Conservation (phyloP, 331 rosid species). For the Erythrophleum ivorense region DNA sequence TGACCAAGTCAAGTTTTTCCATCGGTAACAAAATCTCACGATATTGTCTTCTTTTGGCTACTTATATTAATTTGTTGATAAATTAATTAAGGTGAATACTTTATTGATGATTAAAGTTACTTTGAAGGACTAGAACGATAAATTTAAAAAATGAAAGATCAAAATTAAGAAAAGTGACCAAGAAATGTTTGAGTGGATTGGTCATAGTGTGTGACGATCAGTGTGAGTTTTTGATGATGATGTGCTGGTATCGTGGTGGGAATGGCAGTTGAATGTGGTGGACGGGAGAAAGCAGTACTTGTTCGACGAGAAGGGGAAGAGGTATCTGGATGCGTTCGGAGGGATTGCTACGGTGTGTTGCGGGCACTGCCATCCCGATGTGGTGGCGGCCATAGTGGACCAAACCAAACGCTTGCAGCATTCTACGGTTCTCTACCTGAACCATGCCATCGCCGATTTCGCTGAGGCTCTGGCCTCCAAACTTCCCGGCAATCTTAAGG, state of each 20-base stretch:
- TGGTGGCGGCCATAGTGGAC: slow-evolving; percentile 68
- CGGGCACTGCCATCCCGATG: slow-evolving; percentile 94
- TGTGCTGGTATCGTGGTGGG: not conserved
- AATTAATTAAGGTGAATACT: too few species aligned
- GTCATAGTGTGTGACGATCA: not conserved
- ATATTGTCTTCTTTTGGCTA: too few species aligned
- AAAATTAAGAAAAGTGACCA: too few species aligned
- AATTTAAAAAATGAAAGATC: too few species aligned
- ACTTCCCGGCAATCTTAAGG: slow-evolving; percentile 83
- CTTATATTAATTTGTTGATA: too few species aligned
- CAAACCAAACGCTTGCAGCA: slow-evolving; percentile 77
- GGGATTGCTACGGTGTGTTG: slow-evolving; percentile 91
- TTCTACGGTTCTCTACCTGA: slow-evolving; percentile 82
- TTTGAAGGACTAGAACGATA: not conserved
- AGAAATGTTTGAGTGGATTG: too few species aligned
- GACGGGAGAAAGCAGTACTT: slow-evolving; percentile 82
- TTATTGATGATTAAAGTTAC: not conserved
- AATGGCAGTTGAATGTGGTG: slow-evolving; percentile 67
- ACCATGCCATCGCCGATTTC: slow-evolving; percentile 69
- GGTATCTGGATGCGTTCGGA: slow-evolving; percentile 83
- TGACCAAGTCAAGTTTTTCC: not conserved
- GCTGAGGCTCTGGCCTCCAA: slow-evolving; percentile 80
- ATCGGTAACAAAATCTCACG: not conserved
- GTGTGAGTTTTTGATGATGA: not conserved
- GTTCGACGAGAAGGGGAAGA: slow-evolving; percentile 75